phyloP scores from a whole-genome alignment of 345 rosid species.

The Brassica carinata region DNA sequence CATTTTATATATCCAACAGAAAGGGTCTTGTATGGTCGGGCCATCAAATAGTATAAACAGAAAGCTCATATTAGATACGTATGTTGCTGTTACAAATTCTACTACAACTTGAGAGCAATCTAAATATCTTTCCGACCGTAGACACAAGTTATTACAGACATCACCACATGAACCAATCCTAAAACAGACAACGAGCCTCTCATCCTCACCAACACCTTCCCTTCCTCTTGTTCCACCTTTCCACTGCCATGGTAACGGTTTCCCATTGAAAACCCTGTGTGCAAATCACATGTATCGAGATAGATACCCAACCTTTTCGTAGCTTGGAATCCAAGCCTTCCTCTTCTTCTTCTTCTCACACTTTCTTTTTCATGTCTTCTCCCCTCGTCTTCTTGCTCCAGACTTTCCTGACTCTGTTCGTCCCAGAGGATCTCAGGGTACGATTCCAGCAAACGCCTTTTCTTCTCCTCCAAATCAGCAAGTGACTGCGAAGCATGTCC shows the following conservation, averaged over 20 bases:
- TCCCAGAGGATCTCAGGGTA: slow-evolving; percentile 18
- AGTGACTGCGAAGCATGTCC: slow-evolving; percentile 25
- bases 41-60: too few species aligned
- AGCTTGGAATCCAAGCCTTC: slow-evolving; percentile 33
- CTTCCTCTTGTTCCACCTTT: background rate
- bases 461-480: slow-evolving; percentile 25
- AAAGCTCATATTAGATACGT: too few species aligned
- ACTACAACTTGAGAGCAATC: background rate
- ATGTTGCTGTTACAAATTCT: slow-evolving; percentile 1
- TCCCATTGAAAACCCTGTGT: slow-evolving; percentile 24
- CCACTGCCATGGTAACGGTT: background rate
- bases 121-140: slow-evolving; percentile 19
- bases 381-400: slow-evolving; percentile 9
- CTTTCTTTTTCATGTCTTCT: background rate
- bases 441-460: background rate
- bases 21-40: too few species aligned
- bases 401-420: slow-evolving; percentile 20
- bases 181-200: background rate
- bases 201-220: slow-evolving; percentile 16
- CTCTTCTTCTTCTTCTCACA: slow-evolving; percentile 13
- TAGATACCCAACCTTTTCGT: slow-evolving; percentile 26
- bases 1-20: background rate
- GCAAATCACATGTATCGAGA: slow-evolving; percentile 26
- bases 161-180: background rate
- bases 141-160: slow-evolving; percentile 15